Evolutionary conservation across 805 yeast genomes (phyloP), one percentile per base, ranked within the genome.

Genomic region (Wilhelminamyces savonicus): DNA sequence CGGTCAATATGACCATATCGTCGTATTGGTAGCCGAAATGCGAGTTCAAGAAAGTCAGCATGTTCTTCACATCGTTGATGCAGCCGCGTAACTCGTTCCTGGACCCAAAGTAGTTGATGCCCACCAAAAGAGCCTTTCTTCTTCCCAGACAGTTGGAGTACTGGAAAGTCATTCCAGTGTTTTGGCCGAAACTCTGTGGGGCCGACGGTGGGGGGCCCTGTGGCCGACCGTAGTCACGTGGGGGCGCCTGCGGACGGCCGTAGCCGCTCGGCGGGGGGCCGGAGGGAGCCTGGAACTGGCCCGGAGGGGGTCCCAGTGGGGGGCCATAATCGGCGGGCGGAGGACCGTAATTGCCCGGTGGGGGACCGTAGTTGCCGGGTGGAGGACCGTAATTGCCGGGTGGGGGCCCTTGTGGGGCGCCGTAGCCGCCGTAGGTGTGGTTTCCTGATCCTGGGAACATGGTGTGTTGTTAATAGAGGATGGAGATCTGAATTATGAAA

Each of bases 11-110:
- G 11, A 59, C 64, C 45, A 59, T 59, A 33, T 59, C 62, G 15
- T 59, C 63, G 50, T 52, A 52, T 13, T 40, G 33, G 36, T 57
- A 59, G 3, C 64, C 64, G 39, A 40, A 57, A 7, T 46, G 31
- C 13, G 40, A 37, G 23, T 44, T 48, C 37, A 59, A 48, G 34
- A 58, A 59, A 13, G 27, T 32, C 35, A 55, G 44, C 64, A 59
- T 55, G 38, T 56, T 59, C 40, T 57, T 57, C 23, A 57, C 63
- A 37, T 59, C 66, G 34, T 59, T 59, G 36, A 59, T 56, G 31
- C 66, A 59, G 8, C 66, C 66, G 16, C 51, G 44, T 37, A 59
- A 48, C 29, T 48, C 56, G 41, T 51, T 56, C 17, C 36, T 37
- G 23, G 49, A 31, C 13, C 60, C 59, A 27, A 51, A 37, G 36